Percentiles rank a stretch among this genome's conserved stretches.
phyloP scores from a whole-genome alignment of 23 red algal genomes.

The Gracilaria gracilis region DNA sequence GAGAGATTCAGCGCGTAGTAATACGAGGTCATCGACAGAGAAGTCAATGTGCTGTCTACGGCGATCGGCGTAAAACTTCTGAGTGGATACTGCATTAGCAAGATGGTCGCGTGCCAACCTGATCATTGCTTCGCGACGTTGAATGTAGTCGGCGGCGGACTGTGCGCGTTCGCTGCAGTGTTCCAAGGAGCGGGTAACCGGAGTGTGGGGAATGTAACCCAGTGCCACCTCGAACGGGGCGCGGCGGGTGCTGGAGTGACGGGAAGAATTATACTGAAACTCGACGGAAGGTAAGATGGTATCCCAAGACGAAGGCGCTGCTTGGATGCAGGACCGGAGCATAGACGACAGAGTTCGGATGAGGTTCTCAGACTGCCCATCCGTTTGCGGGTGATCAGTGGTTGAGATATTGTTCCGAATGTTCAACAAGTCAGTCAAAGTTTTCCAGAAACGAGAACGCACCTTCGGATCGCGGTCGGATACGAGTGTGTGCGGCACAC shows the following conservation, averaged over 20 bases:
- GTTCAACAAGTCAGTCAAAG: background rate
- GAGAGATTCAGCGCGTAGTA: slow-evolving; percentile 5
- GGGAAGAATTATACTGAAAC: slow-evolving; percentile 37
- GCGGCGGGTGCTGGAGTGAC: slow-evolving; percentile 5
- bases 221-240: slow-evolving; percentile 32
- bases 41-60: background rate
- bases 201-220: background rate
- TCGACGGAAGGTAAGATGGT: background rate
- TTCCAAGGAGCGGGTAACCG: background rate
- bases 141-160: too few relatives aligned
- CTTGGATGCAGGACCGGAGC: background rate
- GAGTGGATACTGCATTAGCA: background rate
- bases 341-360: slow-evolving; percentile 26
- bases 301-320: background rate
- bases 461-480: slow-evolving; percentile 10
- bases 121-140: background rate
- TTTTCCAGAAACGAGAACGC: slow-evolving; percentile 6
- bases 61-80: slow-evolving; percentile 17
- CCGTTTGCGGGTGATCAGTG: slow-evolving; percentile 32
- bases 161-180: background rate
- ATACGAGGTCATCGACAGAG: background rate
- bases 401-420: slow-evolving; percentile 16
- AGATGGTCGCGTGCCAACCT: slow-evolving; percentile 6
- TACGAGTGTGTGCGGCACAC: background rate
- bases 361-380: slow-evolving; percentile 49